Conservation (phyloP, 768 basidiomycete genomes). For the Mycena indigotica region DNA sequence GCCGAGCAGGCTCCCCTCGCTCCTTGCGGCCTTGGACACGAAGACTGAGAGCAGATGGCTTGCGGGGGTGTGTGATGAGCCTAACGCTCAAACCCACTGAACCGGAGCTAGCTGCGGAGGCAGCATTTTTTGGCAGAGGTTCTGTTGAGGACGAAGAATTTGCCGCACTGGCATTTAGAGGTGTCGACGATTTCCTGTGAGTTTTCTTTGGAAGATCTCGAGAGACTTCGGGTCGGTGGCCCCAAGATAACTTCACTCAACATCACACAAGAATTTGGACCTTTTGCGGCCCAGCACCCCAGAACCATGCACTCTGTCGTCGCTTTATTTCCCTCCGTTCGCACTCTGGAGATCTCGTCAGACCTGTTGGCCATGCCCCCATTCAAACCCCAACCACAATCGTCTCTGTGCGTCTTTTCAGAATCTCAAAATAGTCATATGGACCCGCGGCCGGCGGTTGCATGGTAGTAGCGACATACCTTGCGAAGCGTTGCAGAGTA, state of each 20-base stretch:
- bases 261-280: constrained; percentile 14
- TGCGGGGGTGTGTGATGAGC: constrained; percentile 7
- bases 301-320: constrained; percentile 17
- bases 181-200: constrained; percentile 13
- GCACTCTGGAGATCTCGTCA: constrained; percentile 14
- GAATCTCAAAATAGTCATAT: constrained; percentile 4
- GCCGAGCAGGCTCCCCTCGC: constrained; percentile 5
- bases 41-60: constrained; percentile 14
- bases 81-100: constrained; percentile 16
- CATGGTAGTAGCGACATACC: background rate
- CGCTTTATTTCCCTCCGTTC: constrained; percentile 8
- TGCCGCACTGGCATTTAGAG: constrained; percentile 21
- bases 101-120: background rate
- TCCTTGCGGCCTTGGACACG: constrained; percentile 17
- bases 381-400: constrained; percentile 8
- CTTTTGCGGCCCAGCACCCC: background rate
- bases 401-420: constrained; percentile 4
- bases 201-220: constrained; percentile 6
- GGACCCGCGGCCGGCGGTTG: background rate
- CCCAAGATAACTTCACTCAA: constrained; percentile 9
- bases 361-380: background rate
- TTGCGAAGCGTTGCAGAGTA: background rate
- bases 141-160: constrained; percentile 15
- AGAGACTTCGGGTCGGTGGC: constrained; percentile 1
- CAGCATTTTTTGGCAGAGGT: constrained; percentile 8